phyloP scores from a whole-genome alignment of 2,329 filamentous ascomycete genomes.

The Talaromyces sp. region DNA sequence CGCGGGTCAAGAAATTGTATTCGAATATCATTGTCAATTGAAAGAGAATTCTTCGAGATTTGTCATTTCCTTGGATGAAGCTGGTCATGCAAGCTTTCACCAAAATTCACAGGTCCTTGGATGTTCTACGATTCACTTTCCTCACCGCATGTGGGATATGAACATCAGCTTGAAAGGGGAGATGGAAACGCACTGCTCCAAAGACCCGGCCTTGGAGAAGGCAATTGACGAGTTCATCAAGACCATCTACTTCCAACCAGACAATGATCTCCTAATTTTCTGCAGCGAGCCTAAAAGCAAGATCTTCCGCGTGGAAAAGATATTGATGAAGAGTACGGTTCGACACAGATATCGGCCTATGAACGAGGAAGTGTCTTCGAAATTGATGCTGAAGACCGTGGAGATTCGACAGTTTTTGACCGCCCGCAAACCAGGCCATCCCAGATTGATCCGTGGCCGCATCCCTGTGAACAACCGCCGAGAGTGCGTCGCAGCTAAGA shows the following conservation, averaged over 20 bases:
- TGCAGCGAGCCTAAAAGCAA: conserved; percentile 25
- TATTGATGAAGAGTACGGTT: conserved; percentile 34
- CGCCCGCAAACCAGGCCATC: conserved; percentile 22
- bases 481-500: neutral
- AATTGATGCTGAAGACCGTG: conserved; percentile 34
- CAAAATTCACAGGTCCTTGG: conserved; percentile 29
- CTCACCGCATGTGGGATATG: conserved; percentile 40
- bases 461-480: conserved; percentile 16
- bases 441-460: conserved; percentile 27
- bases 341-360: conserved; percentile 27
- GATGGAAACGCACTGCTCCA: conserved; percentile 20
- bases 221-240: conserved; percentile 31
- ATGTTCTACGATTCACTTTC: conserved; percentile 39
- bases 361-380: conserved; percentile 14
- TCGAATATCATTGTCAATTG: conserved; percentile 41
- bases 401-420: conserved; percentile 39
- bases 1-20: conserved; percentile 26
- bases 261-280: conserved; percentile 27
- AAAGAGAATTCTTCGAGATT: conserved; percentile 27
- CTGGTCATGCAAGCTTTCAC: conserved; percentile 28
- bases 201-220: conserved; percentile 26
- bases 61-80: conserved; percentile 32
- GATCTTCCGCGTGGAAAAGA: conserved; percentile 29
- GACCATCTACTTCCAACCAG: conserved; percentile 33
- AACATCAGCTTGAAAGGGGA: conserved; percentile 30